Conservation (phyloP, 2,329 filamentous ascomycete genomes). For the Xylariales sp. region DNA sequence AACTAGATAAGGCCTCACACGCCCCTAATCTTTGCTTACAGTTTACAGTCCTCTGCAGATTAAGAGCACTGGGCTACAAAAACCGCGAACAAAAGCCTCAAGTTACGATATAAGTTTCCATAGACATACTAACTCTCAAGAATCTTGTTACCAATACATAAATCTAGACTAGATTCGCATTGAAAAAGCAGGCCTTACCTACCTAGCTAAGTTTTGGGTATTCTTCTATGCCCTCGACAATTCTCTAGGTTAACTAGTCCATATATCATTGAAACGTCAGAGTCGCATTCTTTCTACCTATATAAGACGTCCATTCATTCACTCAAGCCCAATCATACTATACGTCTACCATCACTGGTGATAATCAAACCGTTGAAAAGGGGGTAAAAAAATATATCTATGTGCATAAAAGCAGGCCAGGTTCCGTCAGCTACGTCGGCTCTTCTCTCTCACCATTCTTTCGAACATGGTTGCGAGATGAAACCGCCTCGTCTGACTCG, state of each 20-base stretch:
- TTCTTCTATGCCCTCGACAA: not conserved
- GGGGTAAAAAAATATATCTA: too few species aligned
- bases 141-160: too few species aligned
- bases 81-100: too few species aligned
- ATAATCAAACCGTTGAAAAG: too few species aligned
- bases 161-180: not conserved
- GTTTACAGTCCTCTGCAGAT: too few species aligned
- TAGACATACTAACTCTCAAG: too few species aligned
- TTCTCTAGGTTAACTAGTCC: constrained; percentile 1
- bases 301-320: not conserved
- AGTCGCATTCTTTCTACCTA: not conserved
- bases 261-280: not conserved
- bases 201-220: not conserved
- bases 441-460: constrained; percentile 42
- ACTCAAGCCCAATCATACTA: not conserved
- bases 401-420: too few species aligned
- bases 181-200: not conserved
- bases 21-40: too few species aligned
- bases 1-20: not conserved
- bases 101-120: too few species aligned
- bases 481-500: constrained; percentile 52
- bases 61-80: too few species aligned
- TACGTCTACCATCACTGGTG: not conserved
- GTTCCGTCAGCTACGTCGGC: constrained; percentile 16
- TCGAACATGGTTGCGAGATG: constrained; percentile 37